These are phyloP conservation scores for Berberis vulgaris DNA, from an alignment of 164 flowering plant genomes.

Conservation along the genomic window DNA sequence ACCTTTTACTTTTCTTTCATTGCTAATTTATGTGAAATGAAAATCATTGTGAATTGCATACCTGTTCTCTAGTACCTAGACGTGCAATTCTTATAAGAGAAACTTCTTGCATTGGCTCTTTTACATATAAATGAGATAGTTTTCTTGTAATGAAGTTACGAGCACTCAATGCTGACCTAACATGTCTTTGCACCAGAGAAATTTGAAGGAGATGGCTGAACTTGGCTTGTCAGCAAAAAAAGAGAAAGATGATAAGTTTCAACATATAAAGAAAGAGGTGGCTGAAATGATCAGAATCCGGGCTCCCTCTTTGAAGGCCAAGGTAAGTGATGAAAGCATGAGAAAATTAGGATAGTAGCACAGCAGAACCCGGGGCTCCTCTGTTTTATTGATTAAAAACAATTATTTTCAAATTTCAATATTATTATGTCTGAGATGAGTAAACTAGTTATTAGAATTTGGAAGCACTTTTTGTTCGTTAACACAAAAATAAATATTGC, in stretches of 20 bases:
- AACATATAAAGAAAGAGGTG: constrained; percentile 76
- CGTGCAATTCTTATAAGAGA: no score
- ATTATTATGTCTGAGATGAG: no score
- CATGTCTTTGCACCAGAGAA: constrained; percentile 45
- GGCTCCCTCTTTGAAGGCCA: constrained; percentile 34
- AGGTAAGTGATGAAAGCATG: constrained; percentile 32
- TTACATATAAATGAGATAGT: not conserved
- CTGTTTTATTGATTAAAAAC: no score
- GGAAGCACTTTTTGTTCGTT: no score
- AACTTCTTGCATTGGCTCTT: no score
- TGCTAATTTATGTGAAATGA: not conserved
- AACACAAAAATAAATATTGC: no score
- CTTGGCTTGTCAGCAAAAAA: constrained; percentile 66
- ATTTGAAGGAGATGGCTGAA: constrained; percentile 67
- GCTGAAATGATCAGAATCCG: constrained; percentile 60
- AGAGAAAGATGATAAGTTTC: constrained; percentile 69
- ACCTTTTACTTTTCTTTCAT: not conserved
- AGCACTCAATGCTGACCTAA: not conserved
- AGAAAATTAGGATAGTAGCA: no score
- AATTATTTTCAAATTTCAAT: no score
- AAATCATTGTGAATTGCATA: no score
- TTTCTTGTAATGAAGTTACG: not conserved
- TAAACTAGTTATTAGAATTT: no score
- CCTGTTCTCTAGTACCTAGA: no score
- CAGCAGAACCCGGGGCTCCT: no score